Conservation (phyloP, 176 grass and related monocot genomes). For the Paspalum notatum region DNA sequence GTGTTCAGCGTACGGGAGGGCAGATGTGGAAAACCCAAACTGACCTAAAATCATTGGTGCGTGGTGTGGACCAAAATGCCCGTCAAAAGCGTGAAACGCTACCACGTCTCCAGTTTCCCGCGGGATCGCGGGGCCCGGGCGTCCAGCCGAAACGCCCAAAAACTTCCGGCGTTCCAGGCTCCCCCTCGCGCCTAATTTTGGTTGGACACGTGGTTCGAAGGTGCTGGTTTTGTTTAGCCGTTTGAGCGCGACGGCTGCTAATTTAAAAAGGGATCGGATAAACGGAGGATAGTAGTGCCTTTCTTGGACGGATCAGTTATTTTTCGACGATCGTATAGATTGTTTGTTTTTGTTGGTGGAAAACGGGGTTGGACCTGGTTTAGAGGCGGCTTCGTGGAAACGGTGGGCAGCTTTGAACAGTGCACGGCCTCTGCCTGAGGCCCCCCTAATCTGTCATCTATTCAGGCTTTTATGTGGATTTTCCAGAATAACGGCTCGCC, state of each 20-base stretch:
- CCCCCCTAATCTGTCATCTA: background rate
- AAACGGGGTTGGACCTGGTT: background rate
- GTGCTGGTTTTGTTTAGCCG: background rate
- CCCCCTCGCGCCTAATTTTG: background rate
- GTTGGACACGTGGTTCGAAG: constrained; percentile 8
- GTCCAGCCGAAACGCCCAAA: background rate
- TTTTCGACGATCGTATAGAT: background rate
- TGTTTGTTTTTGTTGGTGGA: constrained; percentile 16
- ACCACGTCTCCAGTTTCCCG: background rate
- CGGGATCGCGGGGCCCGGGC: constrained; percentile 28
- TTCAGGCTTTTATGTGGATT: background rate
- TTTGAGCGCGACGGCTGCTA: background rate
- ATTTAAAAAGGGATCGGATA: constrained; percentile 9
- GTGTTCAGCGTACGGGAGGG: background rate
- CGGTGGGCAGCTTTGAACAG: background rate
- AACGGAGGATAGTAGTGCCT: background rate
- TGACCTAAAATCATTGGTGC: background rate
- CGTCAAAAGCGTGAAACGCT: constrained; percentile 17
- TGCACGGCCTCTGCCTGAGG: too few relatives aligned
- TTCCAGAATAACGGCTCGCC: too few relatives aligned
- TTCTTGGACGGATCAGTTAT: background rate
- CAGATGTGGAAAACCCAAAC: background rate
- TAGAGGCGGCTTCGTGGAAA: too few relatives aligned
- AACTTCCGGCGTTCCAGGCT: background rate
- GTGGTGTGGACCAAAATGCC: constrained; percentile 29